Evolutionary conservation across 768 basidiomycete genomes (phyloP).

Genomic region (Sporobolomyces pararoseus): DNA sequence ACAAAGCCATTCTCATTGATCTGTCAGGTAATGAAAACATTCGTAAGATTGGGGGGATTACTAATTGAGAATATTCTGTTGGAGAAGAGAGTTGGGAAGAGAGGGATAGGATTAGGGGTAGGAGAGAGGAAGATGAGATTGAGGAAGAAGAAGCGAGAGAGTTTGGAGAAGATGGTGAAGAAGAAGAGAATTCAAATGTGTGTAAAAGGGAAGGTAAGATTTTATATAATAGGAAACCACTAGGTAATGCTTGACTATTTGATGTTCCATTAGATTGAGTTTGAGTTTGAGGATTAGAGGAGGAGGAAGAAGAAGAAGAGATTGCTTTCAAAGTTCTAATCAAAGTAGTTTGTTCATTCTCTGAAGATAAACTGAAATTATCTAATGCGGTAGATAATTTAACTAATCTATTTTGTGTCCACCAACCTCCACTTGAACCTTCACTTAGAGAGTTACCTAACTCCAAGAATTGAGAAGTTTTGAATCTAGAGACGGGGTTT

Average conservation of each 20-base stretch:
- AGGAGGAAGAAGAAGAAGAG: constrained; percentile 49
- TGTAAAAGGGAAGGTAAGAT: constrained; percentile 81
- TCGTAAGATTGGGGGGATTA: constrained; percentile 75
- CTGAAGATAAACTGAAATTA: constrained; percentile 73
- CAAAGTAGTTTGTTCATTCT: constrained; percentile 57
- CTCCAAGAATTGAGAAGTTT: constrained; percentile 71
- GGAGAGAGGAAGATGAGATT: constrained; percentile 76
- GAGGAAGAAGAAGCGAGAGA: constrained; percentile 60
- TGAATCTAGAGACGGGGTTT: constrained; percentile 71
- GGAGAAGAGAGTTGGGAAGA: not conserved
- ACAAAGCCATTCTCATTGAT: constrained; percentile 85
- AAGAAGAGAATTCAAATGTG: constrained; percentile 75
- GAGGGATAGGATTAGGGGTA: constrained; percentile 53
- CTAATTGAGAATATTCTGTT: constrained; percentile 60
- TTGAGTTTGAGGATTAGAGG: not conserved
- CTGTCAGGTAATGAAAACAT: constrained; percentile 85
- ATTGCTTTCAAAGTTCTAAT: constrained; percentile 35
- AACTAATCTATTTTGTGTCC: constrained; percentile 72
- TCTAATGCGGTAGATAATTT: constrained; percentile 80
- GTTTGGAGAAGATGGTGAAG: too few species aligned
- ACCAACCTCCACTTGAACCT: constrained; percentile 67
- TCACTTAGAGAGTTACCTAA: constrained; percentile 58
- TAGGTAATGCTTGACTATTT: constrained; percentile 60
- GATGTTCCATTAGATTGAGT: constrained; percentile 54
- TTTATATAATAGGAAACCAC: constrained; percentile 75